Conservation (phyloP, 306 rosid genomes). For the Parietaria judaica region DNA sequence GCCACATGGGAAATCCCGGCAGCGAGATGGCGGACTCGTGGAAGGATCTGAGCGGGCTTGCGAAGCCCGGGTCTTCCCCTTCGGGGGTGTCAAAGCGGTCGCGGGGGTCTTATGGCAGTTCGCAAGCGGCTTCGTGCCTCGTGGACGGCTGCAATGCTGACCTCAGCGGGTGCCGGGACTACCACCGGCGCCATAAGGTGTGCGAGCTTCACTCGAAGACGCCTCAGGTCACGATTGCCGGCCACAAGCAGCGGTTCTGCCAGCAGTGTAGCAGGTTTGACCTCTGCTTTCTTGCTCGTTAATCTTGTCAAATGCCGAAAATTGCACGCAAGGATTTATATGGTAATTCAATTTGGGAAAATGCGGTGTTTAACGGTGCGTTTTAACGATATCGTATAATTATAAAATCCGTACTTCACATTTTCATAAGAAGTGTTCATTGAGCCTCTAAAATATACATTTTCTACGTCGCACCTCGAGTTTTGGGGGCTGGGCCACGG, state of each 20-base stretch:
- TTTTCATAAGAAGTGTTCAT: too few species aligned
- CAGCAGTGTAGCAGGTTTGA: constrained; percentile 98
- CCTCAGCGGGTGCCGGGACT: constrained; percentile 76
- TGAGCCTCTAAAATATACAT: too few species aligned
- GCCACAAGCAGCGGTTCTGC: constrained; percentile 87
- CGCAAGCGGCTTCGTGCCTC: constrained; percentile 59
- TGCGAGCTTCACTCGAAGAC: constrained; percentile 91
- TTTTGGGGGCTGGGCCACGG: too few species aligned
- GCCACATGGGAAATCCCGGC: constrained; percentile 50
- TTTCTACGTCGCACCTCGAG: too few species aligned
- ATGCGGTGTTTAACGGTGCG: too few species aligned
- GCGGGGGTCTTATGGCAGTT: constrained; percentile 48
- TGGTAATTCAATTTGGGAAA: too few species aligned
- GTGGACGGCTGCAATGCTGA: constrained; percentile 88
- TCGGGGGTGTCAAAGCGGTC: constrained; percentile 78
- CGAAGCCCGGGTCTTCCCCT: constrained; percentile 38
- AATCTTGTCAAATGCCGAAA: too few species aligned
- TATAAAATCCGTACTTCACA: too few species aligned
- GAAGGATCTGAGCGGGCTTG: constrained; percentile 34
- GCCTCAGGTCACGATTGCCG: constrained; percentile 70
- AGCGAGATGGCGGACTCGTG: constrained; percentile 26
- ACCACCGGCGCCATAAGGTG: constrained; percentile 94
- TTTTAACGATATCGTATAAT: too few species aligned
- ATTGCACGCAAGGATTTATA: too few species aligned
- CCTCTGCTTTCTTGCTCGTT: too few species aligned